Evolutionary conservation across 495 filamentous ascomycete species (phyloP), one percentile per base, ranked within the genome.

Genomic region (Monascus purpureus): DNA sequence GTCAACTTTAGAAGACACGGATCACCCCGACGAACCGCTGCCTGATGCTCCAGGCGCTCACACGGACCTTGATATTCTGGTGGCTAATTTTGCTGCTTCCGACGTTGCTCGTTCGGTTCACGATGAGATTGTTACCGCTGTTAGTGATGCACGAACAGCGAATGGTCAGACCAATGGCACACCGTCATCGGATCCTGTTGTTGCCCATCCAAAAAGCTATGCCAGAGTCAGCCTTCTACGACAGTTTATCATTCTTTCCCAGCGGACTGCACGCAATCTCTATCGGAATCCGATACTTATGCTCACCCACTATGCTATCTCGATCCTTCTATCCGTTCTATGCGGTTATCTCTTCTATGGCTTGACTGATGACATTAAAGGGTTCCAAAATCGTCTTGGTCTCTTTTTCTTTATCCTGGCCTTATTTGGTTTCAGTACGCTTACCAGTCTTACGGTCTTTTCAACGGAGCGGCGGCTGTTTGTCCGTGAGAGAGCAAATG

Each of bases 281-380:
- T 95, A 99, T 59, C 76, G 90, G 24, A 95, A 99, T 53, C 90
- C 90, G 12, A 86, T 95, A 75, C 61, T 99, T 28, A 99, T 99
- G 90, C 70, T 99, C 29, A 93, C 92, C 0, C 90, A 99, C 60
- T 99, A 99, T 52, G 88, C 87, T n/a, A 96, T 95, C 42, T 82
- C 90, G 13, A 95, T 99, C 39, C 59, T 96, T 1, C 71, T 99
- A 8, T 90, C 87, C 12, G 87, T 94, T 16, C 75, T 99, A 31
- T 86, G 85, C 19, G 90, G 90, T 12, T 95, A 77, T 52, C 73
- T 99, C 14, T 99, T 95, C 67, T 99, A 94, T 40, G 90, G 92
- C 6, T 59, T 99, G 39, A 93, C 82, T 13, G 82, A 92, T 50
- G 83, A 96, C 48, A 93, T 99, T 47, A 75, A 81, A 36, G 92